These are phyloP conservation scores for Graphilbum sp. DNA, from an alignment of 2,329 filamentous ascomycete species.

Conservation along the genomic window DNA sequence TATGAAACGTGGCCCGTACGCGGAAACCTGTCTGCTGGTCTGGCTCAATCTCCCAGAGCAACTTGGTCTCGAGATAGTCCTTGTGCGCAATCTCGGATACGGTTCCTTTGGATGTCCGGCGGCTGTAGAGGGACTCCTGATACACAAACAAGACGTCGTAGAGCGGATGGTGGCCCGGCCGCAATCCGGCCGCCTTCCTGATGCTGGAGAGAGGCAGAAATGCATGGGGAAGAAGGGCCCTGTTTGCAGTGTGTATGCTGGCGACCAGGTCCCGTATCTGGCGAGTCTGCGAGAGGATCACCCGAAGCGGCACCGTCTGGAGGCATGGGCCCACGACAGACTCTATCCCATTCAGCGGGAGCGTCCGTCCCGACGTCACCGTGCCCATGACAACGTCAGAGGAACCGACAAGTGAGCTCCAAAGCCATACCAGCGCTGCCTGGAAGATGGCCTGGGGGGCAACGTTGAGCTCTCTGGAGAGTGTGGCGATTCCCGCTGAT, in stretches of 20 bases:
- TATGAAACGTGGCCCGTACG: conserved; percentile 29
- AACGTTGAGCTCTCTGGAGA: conserved; percentile 24
- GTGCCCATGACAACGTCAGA: conserved; percentile 58
- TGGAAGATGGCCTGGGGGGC: conserved; percentile 63
- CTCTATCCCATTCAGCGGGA: conserved; percentile 56
- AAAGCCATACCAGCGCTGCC: conserved; percentile 48
- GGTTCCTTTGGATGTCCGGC: conserved; percentile 7
- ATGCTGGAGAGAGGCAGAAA: conserved; percentile 53
- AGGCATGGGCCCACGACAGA: conserved; percentile 67
- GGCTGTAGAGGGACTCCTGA: conserved; percentile 51
- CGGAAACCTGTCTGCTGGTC: conserved; percentile 17
- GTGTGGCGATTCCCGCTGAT: conserved; percentile 1
- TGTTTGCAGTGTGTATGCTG: conserved; percentile 47
- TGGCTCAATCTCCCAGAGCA: conserved; percentile 69
- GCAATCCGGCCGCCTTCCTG: conserved; percentile 38
- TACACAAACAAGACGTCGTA: conserved; percentile 75
- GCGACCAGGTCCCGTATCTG: conserved; percentile 44
- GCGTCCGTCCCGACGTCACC: conserved; percentile 65
- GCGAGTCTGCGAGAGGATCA: conserved; percentile 34
- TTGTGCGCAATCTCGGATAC: conserved; percentile 41
- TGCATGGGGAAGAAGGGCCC: conserved; percentile 46
- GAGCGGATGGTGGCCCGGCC: conserved; percentile 37
- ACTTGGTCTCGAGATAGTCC: conserved; percentile 60
- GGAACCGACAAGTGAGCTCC: conserved; percentile 46
- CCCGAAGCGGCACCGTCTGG: conserved; percentile 55